These are phyloP conservation scores for Kodamaea neixiangensis DNA, from an alignment of 805 yeast genomes.

Conservation along the genomic window DNA sequence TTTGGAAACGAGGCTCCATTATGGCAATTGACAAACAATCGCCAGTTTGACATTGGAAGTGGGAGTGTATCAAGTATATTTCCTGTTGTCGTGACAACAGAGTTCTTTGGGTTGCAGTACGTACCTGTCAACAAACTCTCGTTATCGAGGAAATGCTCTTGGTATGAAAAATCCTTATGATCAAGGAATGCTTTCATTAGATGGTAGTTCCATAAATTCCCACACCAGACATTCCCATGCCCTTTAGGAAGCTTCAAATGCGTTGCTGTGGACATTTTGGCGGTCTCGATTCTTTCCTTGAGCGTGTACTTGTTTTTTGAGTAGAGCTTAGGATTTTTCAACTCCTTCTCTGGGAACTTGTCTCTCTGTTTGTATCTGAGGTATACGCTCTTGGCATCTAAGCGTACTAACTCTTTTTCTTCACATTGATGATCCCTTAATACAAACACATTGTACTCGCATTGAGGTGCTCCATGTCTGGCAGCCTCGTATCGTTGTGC, in stretches of 20 bases:
- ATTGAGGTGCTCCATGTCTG: not conserved
- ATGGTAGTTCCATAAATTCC: constrained; percentile 76
- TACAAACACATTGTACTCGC: constrained; percentile 24
- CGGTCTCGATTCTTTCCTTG: constrained; percentile 74
- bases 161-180: constrained; percentile 14
- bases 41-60: constrained; percentile 57
- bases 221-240: constrained; percentile 65
- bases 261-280: constrained; percentile 81
- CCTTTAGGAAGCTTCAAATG: constrained; percentile 32
- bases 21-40: constrained; percentile 56
- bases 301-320: not conserved
- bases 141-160: constrained; percentile 4
- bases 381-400: constrained; percentile 7
- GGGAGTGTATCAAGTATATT: constrained; percentile 20
- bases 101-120: constrained; percentile 53
- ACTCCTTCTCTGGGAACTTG: not conserved
- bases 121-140: constrained; percentile 13
- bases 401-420: not conserved
- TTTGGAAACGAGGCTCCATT: constrained; percentile 60
- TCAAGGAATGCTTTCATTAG: constrained; percentile 24
- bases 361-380: not conserved
- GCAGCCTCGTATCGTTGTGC: constrained; percentile 35
- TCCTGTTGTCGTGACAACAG: constrained; percentile 40
- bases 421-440: constrained; percentile 13
- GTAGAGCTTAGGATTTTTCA: not conserved